A percentile compares a stretch with the other conserved stretches of the same genome.
These are phyloP conservation scores for Pharnaceum exiguum DNA, from an alignment of 148 eudicot genomes.

Conservation along the genomic window DNA sequence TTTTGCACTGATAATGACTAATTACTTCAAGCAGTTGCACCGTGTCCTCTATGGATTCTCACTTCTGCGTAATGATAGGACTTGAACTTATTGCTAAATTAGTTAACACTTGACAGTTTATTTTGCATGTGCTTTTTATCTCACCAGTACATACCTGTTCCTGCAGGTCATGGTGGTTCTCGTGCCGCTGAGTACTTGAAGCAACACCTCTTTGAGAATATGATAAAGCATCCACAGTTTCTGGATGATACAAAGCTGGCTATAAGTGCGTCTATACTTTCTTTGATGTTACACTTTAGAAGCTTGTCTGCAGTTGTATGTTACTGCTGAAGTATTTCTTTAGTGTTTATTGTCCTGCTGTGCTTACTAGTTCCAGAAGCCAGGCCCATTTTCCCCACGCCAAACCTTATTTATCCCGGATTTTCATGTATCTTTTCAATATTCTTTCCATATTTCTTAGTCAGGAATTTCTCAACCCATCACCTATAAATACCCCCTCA, in stretches of 20 bases:
- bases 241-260: constrained; percentile 68
- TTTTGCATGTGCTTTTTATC: background rate
- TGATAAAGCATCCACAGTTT: constrained; percentile 79
- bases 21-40: too few relatives aligned
- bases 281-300: background rate
- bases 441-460: too few relatives aligned
- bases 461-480: too few relatives aligned
- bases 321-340: background rate
- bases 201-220: constrained; percentile 82
- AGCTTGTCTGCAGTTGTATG: background rate
- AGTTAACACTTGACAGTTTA: constrained; percentile 3
- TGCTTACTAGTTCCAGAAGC: too few relatives aligned
- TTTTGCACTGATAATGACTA: too few relatives aligned
- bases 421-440: too few relatives aligned
- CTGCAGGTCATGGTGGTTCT: constrained; percentile 95
- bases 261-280: constrained; percentile 61
- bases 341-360: background rate
- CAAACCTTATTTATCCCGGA: too few relatives aligned
- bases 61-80: too few relatives aligned
- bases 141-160: background rate
- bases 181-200: constrained; percentile 91
- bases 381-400: too few relatives aligned
- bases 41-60: too few relatives aligned
- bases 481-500: too few relatives aligned
- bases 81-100: background rate